Evolutionary conservation across 768 basidiomycete genomes (phyloP), one percentile per base, ranked within the genome.

Genomic region (Tricholoma terreum): DNA sequence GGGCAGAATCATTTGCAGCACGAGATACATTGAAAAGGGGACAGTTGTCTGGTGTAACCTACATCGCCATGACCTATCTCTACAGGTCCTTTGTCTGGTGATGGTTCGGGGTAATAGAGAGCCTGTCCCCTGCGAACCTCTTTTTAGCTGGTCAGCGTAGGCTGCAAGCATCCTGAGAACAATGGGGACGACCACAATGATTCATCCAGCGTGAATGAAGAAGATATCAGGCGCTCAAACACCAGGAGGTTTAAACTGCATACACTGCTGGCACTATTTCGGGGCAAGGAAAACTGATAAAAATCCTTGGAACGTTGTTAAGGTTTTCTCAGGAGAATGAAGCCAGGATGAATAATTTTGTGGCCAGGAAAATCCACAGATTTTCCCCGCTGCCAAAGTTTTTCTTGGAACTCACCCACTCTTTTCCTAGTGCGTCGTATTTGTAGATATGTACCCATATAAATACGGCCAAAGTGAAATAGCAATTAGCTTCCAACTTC

Each of bases 61-160:
- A 62, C 61, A 36, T 62, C 61, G 3, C 61, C 61, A 2, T n/a
- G n/a, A n/a, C n/a, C n/a, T n/a, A 62, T 55, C 21, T 62, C 49
- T 3, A 62, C 52, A 4, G 61, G 58, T 1, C 55, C 56, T 34
- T 59, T 45, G 10, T 57, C 50, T 14, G 22, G 49, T 30, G 46
- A 45, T 4, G 58, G 61, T 36, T 62, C 61, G 14, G 61, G 61
- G 34, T 57, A 59, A 53, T 62, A 62, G 11, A 62, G 58, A 3
- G 61, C 36, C 21, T 57, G 42, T 11, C 58, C 58, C 11, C 55
- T 35, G 40, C 50, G 58, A 6, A 57, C 53, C 33, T 52, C 53
- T n/a, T 31, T 48, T 17, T 7, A 59, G 56, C 30, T 62, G 58
- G 12, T 59, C 58, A 3, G 43, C 58, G 24, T 59, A 45, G 14